Conservation (phyloP, 2,329 filamentous ascomycete species). For the Arthrobotrys conoides region DNA sequence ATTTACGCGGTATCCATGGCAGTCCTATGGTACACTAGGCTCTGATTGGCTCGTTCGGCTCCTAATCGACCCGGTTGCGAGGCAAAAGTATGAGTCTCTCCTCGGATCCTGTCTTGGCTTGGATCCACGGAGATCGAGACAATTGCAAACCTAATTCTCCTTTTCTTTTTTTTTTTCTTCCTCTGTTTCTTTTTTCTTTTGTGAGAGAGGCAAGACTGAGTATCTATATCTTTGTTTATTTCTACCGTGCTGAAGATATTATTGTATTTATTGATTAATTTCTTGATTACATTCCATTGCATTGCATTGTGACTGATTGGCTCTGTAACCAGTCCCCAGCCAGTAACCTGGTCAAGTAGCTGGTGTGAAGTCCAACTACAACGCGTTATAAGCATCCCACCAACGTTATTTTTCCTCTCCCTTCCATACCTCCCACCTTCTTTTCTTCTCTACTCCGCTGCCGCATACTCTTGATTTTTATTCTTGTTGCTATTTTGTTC, state of each 20-base stretch:
- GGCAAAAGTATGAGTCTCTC: constrained; percentile 46
- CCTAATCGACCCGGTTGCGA: constrained; percentile 10
- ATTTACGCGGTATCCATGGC: constrained; percentile 50
- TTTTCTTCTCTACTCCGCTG: background rate
- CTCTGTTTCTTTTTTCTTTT: background rate
- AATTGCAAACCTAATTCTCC: constrained; percentile 1
- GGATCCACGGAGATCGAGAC: constrained; percentile 20
- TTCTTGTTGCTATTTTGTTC: background rate
- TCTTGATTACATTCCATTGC: background rate
- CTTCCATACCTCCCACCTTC: background rate
- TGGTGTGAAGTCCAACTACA: background rate
- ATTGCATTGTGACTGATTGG: background rate
- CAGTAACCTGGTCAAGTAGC: too few species aligned
- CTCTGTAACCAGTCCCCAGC: background rate
- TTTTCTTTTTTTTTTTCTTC: constrained; percentile 16
- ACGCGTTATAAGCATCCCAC: constrained; percentile 6
- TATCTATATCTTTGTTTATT: background rate
- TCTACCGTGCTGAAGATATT: background rate
- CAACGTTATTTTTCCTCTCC: background rate
- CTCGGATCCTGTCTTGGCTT: constrained; percentile 29
- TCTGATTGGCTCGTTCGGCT: constrained; percentile 26
- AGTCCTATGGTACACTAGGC: background rate
- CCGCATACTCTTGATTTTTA: background rate
- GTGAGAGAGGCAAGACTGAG: background rate
- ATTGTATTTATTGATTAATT: background rate